phyloP scores from a whole-genome alignment of 2,329 filamentous ascomycete species.

The Hymenoscyphus fructigenus region DNA sequence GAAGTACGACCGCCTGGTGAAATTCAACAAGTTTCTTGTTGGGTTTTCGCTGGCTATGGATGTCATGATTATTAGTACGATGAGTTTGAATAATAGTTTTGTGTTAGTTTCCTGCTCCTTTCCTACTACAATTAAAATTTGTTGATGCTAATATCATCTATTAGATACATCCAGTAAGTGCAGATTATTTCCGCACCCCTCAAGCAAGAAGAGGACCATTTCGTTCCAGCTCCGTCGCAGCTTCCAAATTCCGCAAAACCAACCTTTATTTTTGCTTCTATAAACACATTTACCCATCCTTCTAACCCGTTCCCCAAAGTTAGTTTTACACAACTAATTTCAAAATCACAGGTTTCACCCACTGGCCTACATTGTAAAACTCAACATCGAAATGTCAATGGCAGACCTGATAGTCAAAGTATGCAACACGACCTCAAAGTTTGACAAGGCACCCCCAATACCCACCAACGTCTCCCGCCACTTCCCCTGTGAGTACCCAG shows the following conservation, averaged over 20 bases:
- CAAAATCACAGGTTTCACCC: slow-evolving; percentile 42
- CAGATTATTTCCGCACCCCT: neutral
- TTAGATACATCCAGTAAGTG: neutral
- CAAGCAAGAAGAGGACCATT: too few relatives aligned
- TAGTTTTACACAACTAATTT: neutral
- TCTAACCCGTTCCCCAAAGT: neutral
- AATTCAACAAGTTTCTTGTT: slow-evolving; percentile 43
- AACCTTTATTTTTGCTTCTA: neutral
- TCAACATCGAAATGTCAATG: slow-evolving; percentile 47
- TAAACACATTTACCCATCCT: neutral
- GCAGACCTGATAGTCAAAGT: slow-evolving; percentile 40
- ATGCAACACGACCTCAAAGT: neutral
- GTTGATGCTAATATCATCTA: neutral
- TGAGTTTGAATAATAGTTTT: slow-evolving; percentile 15
- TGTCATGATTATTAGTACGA: slow-evolving; percentile 32
- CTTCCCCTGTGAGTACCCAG: too few relatives aligned
- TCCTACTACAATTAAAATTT: neutral
- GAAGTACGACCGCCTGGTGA: slow-evolving; percentile 42
- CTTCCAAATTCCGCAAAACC: too few relatives aligned
- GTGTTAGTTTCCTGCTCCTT: slow-evolving; percentile 9
- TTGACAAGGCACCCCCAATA: neutral
- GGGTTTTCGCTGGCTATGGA: slow-evolving; percentile 43
- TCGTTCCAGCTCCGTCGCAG: too few relatives aligned
- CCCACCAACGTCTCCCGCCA: neutral
- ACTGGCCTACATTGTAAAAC: slow-evolving; percentile 43